Conservation (phyloP, 1,284 basidiomycete genomes). For the Jaminaea rosea region DNA sequence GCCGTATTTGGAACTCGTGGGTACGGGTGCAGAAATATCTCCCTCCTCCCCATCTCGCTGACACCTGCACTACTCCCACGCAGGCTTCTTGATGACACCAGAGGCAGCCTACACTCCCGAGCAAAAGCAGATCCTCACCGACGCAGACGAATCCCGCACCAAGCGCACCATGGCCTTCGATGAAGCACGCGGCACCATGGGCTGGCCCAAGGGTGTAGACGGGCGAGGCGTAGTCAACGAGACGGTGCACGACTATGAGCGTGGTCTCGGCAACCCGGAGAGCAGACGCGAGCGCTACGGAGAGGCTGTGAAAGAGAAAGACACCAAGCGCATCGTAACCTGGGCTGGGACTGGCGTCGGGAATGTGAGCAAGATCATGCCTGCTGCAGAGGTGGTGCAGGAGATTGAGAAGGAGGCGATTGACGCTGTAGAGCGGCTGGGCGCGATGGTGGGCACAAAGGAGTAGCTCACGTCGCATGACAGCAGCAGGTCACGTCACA, state of each 20-base stretch:
- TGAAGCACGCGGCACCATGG: conserved; percentile 36
- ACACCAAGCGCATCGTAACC: conserved; percentile 30
- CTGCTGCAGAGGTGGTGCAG: conserved; percentile 23
- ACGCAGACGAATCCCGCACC: conserved; percentile 8
- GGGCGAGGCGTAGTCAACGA: conserved; percentile 33
- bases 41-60: too few species aligned
- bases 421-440: conserved; percentile 3
- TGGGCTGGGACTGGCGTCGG: conserved; percentile 44
- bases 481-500: too few species aligned
- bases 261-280: conserved; percentile 11
- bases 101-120: conserved; percentile 30
- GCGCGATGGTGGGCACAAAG: not conserved
- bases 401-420: conserved; percentile 9
- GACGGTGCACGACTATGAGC: conserved; percentile 36
- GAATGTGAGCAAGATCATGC: conserved; percentile 19
- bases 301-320: conserved; percentile 23
- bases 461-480: too few species aligned
- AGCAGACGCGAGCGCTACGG: conserved; percentile 28
- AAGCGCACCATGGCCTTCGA: conserved; percentile 39
- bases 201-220: conserved; percentile 41
- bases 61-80: too few species aligned
- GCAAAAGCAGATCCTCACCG: conserved; percentile 34
- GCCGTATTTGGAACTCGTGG: conserved; percentile 40
- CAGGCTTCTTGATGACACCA: conserved; percentile 37
- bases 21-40: too few species aligned